These are phyloP conservation scores for Ustilago esculenta DNA, from an alignment of 1,284 basidiomycete genomes.

Conservation along the genomic window DNA sequence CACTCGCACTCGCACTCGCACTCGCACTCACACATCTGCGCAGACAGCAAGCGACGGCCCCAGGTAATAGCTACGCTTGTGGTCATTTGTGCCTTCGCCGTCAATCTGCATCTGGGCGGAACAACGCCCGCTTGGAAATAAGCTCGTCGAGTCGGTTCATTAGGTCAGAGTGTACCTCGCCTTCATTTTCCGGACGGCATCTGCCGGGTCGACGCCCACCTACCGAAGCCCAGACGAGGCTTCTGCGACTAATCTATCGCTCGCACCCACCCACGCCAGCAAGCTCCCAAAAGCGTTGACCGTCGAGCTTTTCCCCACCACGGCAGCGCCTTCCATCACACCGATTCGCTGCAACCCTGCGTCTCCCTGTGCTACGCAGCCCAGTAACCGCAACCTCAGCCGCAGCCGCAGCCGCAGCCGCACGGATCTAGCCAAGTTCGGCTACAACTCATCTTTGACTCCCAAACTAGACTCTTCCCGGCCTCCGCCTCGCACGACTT, in stretches of 20 bases:
- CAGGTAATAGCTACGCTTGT: too few species aligned
- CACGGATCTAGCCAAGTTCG: too few species aligned
- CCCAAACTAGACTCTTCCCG: too few species aligned
- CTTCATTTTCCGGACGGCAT: constrained; percentile 30
- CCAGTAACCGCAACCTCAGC: constrained; percentile 3
- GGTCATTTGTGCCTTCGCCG: too few species aligned
- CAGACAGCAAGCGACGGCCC: too few species aligned
- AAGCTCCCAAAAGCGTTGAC: constrained; percentile 4
- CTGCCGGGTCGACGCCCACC: constrained; percentile 41
- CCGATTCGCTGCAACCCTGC: constrained; percentile 12
- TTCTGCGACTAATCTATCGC: constrained; percentile 1
- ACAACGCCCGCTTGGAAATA: constrained; percentile 12
- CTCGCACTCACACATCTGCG: too few species aligned
- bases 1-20: too few species aligned
- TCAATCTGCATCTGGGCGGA: constrained; percentile 3
- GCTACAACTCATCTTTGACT: too few species aligned
- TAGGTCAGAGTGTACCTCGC: not conserved
- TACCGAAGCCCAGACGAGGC: constrained; percentile 21
- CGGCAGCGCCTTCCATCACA: constrained; percentile 1
- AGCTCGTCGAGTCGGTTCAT: constrained; percentile 14
- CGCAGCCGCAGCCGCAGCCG: not conserved
- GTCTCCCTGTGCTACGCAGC: not conserved
- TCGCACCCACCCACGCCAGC: not conserved
- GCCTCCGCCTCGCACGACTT: too few species aligned
- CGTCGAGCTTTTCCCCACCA: constrained; percentile 15